These are phyloP conservation scores for Zychaea mexicana DNA, from an alignment of 371 early-diverging fungal species.

Conservation along the genomic window DNA sequence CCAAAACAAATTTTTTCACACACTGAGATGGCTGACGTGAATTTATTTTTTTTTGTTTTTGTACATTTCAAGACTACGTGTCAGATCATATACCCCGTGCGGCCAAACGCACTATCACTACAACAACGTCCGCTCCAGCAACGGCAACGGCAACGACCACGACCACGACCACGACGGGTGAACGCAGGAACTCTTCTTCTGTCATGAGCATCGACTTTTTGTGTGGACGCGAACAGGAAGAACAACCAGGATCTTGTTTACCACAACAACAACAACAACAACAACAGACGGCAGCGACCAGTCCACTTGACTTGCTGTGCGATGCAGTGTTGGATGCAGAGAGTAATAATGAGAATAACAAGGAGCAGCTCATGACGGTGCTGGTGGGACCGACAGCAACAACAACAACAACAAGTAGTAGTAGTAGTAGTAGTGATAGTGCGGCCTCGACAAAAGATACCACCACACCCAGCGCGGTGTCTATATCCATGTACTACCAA, in stretches of 20 bases:
- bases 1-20: neutral
- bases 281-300: slow-evolving; percentile 5
- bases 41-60: neutral
- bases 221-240: slow-evolving; percentile 23
- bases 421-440: no score
- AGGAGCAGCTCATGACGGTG: slow-evolving; percentile 18
- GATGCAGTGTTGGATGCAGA: slow-evolving; percentile 42
- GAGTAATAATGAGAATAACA: slow-evolving; percentile 19
- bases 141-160: no score
- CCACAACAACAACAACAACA: neutral
- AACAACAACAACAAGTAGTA: no score
- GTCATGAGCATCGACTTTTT: slow-evolving; percentile 52
- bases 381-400: slow-evolving; percentile 3
- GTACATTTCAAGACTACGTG: neutral
- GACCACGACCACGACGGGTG: no score
- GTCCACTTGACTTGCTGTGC: slow-evolving; percentile 37
- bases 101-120: neutral
- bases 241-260: no score
- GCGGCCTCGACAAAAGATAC: slow-evolving; percentile 17
- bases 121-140: neutral
- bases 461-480: neutral
- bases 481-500: slow-evolving; percentile 12
- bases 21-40: neutral
- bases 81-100: neutral
- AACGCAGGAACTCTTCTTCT: slow-evolving; percentile 11